Conservation (phyloP, 2,329 filamentous ascomycete genomes). For the Aureobasidium musti region DNA sequence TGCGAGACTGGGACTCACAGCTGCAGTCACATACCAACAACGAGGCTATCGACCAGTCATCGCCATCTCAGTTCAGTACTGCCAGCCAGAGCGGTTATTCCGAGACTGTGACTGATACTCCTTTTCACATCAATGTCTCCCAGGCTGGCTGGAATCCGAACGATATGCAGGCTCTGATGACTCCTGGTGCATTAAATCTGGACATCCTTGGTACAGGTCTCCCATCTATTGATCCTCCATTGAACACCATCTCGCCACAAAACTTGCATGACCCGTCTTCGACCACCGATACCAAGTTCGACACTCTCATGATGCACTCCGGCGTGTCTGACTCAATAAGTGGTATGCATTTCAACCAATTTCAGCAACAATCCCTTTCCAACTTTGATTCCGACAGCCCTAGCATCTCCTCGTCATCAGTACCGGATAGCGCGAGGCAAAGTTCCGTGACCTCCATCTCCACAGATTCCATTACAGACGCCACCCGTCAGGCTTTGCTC, state of each 20-base stretch:
- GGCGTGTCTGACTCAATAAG: constrained; percentile 64
- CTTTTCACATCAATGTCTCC: constrained; percentile 35
- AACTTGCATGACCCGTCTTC: constrained; percentile 67
- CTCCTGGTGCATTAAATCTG: constrained; percentile 68
- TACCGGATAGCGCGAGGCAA: constrained; percentile 65
- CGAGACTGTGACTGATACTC: constrained; percentile 84
- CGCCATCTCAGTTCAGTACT: constrained; percentile 92
- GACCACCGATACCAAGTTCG: constrained; percentile 71
- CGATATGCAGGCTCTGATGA: constrained; percentile 66
- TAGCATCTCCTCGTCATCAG: constrained; percentile 64
- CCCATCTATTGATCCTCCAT: constrained; percentile 70
- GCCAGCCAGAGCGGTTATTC: constrained; percentile 89
- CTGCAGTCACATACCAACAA: constrained; percentile 68
- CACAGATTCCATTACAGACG: constrained; percentile 66
- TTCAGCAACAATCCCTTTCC: constrained; percentile 56
- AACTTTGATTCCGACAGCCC: constrained; percentile 69
- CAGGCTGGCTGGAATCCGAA: constrained; percentile 63
- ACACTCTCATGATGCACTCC: constrained; percentile 64
- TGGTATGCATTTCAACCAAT: constrained; percentile 53
- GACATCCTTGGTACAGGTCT: constrained; percentile 75
- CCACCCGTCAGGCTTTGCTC: constrained; percentile 64
- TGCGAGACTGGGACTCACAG: constrained; percentile 75
- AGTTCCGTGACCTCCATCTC: constrained; percentile 63
- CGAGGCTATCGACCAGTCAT: constrained; percentile 85
- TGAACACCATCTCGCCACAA: constrained; percentile 75